Evolutionary conservation across 2,329 filamentous ascomycete genomes (phyloP), one percentile per base, ranked within the genome.

Genomic region (Emmonsiellopsis sp.): DNA sequence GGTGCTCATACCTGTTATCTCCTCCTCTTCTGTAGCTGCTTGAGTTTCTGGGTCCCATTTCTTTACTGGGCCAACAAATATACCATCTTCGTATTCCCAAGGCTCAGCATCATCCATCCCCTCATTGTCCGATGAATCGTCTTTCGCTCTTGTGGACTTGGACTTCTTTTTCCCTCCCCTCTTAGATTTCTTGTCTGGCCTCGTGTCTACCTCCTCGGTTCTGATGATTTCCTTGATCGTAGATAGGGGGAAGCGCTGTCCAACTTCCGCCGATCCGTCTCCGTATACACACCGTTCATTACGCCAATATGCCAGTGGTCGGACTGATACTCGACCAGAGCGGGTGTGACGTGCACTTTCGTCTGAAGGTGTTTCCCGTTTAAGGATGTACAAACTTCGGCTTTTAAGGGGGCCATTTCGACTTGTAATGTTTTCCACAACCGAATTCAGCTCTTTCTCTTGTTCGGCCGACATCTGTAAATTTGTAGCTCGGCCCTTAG

Each of bases 221-320:
- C 88, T 84, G 31, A 92, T 81, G 49, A 96, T 80, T 59, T 88
- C 86, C 63, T 88, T 87, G 61, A 92, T 84, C 10, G 80, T 84
- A 1, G 82, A 80, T 48, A 88, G 68, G n/a, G 85, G 73, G 60
- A 86, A 85, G 42, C 73, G 65, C 46, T 77, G 75, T n/a, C 77
- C 76, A 54, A 73, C 69, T 53, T 79, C 79, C 32, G 73, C 72
- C 48, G 83, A 81, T 27, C 82, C 79, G 14, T 79, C 75, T 50
- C 85, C 83, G 63, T 84, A 88, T 21, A 89, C 80, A 46, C 86
- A 81, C 52, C 81, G 81, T 66, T 97, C 92, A 59, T 90, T 90
- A 62, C 84, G 84, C 92, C 92, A 97, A 66, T 80, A 95, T 31
- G 88, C 83, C 36, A 96, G 71, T 0, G 91, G 93, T 56, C 82